Evolutionary conservation across 345 rosid species (phyloP), one percentile per base, ranked within the genome.

Genomic region (Salix udensis): DNA sequence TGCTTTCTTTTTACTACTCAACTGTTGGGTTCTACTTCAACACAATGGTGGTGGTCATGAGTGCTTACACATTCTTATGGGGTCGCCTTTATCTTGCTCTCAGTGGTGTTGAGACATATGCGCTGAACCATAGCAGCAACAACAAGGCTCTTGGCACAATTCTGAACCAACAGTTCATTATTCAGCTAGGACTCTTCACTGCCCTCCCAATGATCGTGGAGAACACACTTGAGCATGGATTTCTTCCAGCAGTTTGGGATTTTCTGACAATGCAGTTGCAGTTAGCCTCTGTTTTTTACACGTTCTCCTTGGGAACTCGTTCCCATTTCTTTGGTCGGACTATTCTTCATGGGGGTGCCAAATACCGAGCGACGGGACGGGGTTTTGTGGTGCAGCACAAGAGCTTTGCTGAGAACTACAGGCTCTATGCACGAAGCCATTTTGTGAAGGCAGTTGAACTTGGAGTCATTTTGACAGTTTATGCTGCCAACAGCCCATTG

Each of bases 271-370:
- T 91, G 98, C 97, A 90, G 78, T 77, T 94, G 77, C 95, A 94
- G 87, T 88, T 94, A 16, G 91, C 97, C 0, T 89, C 97, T 23
- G 68, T 90, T 67, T 94, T 94, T 74, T 91, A 81, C 90, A 89
- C 98, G 2, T 94, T 94, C 83, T 90, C 94, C 50, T 83, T 94
- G 94, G 98, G 98, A 70, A 94, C 98, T 42, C 89, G 85, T 36
- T 83, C 89, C 68, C 97, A 94, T 84, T 94, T 78, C 83, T 94
- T 94, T 69, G 98, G 98, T 46, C 87, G 94, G 81, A 94, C 98
- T 65, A 86, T 94, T 78, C 95, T 94, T 79, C 98, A 94, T 40
- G 98, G 98, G 40, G 98, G 97, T 82, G 97, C 98, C 72, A 94
- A 90, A 86, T 94, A 94, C 74, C 82, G 91, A 74, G 91, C 98